phyloP scores from a whole-genome alignment of 306 rosid genomes.

The Lathyrus aphaca region DNA sequence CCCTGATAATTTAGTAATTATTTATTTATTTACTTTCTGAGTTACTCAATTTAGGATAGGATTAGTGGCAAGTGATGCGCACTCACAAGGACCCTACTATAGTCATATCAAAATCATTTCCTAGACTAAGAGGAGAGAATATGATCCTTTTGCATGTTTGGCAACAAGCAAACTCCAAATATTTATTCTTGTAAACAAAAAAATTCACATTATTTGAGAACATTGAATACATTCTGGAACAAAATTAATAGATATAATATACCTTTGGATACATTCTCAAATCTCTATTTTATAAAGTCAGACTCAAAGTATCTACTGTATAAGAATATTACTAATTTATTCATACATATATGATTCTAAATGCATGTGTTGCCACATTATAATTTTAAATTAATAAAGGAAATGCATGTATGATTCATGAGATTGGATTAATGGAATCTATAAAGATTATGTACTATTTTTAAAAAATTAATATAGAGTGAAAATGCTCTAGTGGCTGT shows the following conservation, averaged over 20 bases:
- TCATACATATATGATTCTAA: slow-evolving; percentile 14
- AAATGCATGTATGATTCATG: slow-evolving; percentile 44
- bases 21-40: neutral
- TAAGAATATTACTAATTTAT: neutral
- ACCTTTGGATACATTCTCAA: neutral
- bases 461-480: neutral
- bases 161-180: slow-evolving; percentile 26
- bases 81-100: slow-evolving; percentile 42
- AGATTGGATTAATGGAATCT: slow-evolving; percentile 27
- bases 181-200: neutral
- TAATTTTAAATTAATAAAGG: slow-evolving; percentile 13
- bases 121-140: slow-evolving; percentile 29
- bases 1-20: neutral
- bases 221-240: too few relatives aligned
- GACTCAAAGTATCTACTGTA: slow-evolving; percentile 2
- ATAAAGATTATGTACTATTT: neutral
- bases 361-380: slow-evolving; percentile 7
- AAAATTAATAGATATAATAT: neutral
- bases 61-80: slow-evolving; percentile 47
- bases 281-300: neutral
- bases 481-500: slow-evolving; percentile 5
- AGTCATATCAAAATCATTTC: slow-evolving; percentile 34
- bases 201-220: too few relatives aligned
- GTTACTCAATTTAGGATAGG: slow-evolving; percentile 40
- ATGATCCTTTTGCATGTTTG: slow-evolving; percentile 48